Evolutionary conservation across 345 rosid genomes (phyloP), one percentile per base, ranked within the genome.

Genomic region (Gossypium arboreum): DNA sequence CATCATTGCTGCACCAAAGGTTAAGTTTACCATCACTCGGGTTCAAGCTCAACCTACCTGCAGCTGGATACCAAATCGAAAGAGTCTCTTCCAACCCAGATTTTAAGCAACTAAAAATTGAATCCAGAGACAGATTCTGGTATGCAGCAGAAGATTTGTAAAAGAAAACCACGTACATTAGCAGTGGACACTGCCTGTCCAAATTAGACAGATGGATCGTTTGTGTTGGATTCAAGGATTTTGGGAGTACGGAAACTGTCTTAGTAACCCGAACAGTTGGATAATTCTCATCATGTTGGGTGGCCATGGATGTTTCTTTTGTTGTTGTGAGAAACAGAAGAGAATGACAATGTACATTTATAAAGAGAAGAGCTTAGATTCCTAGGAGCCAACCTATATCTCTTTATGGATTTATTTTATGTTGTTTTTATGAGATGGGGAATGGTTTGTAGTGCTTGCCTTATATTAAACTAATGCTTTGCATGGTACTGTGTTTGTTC

Each of bases 101-200:
- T 78, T 83, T 88, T 78, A 87, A 81, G 80, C 77, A 71, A n/a
- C 82, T 73, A 39, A 86, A 88, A 71, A 84, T 78, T 0, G 70
- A 79, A 60, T 67, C 81, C 29, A 78, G 72, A 0, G 82, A 60
- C 24, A 77, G 52, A 74, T 85, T 79, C n/a, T 79, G 75, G 34
- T 34, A 45, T 56, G 2, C 75, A 34, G 2, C 55, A 76, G 83
- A 22, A 7, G 80, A 78, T 43, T 82, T 81, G 85, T 87, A 87
- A 78, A 90, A 87, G 83, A 90, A 85, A 62, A 88, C 88, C 48
- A 84, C 59, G 81, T 85, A 85, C 94, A 88, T 85, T 63, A 83
- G 91, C 58, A 72, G 48, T 15, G 94, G 90, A 81, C 92, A 88
- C 73, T 90, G 94, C 77, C 92, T 78, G 81, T 90, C 94, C 81